Base-by-base conservation (phyloP, 805 yeast species). In the Sugiyamaella lignohabitans region DNA sequence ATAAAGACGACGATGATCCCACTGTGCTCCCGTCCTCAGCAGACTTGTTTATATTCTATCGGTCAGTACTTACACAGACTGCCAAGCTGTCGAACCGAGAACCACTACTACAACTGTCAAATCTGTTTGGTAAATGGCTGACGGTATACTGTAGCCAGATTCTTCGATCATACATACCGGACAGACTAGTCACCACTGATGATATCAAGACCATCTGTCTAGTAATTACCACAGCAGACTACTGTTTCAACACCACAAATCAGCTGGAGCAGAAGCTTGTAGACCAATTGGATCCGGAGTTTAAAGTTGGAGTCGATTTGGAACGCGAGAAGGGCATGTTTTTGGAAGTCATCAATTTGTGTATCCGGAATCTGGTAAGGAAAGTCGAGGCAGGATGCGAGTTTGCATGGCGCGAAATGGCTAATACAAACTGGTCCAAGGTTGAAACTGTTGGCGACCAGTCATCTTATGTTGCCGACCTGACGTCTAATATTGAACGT, bases 141-240 rank as follows among this genome's bases (percentile, higher is more conserved):
- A 56, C 69, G 21, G 79, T 77, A 42, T 85, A 84, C 57, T 72
- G 76, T 21, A 69, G 63, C 17, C 74, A 71, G 52, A 70, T 79
- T 36, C 67, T 80, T 49, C 69, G 64, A 45, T 74, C 75, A 16
- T 61, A 76, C 42, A 50, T 81, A 24, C 79, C 86, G 1, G 62
- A 63, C 1, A 47, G 56, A 35, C 58, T 66, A 23, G 74, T 78
- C 22, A 67, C 74, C 10, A 65, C 61, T 10, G 91, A 84, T 53
- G 80, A 86, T 1, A 67, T 86, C 17, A 74, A 73, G 38, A 77
- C 83, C 49, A 71, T 85, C 1, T 81, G 93, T 23, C 68, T 87
- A 59, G 75, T 88, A 6, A 66, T 91, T 30, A 87, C 87, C 55
- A 91, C 98, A 0, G 87, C 95, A 1, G 96, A 91, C 60, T 93